Percentiles rank a stretch among this genome's conserved stretches.
Conservation (phyloP, 1,139 yeast genomes). For the Hansenula sp. region DNA sequence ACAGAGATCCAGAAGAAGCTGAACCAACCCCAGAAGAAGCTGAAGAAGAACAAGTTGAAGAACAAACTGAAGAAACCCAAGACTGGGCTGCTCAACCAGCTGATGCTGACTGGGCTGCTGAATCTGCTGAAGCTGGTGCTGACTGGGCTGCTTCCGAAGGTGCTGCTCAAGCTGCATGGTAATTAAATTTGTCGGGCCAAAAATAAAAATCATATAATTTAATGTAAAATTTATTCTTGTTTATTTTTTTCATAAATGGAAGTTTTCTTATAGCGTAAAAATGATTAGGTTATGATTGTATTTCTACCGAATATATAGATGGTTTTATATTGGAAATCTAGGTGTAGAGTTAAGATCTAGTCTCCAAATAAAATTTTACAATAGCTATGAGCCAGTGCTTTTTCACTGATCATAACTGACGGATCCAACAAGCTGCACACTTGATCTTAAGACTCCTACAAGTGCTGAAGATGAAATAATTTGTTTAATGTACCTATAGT, state of each 20-base stretch:
- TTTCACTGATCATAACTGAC: too few relatives aligned
- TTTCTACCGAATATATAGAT: neutral
- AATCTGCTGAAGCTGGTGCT: conserved; percentile 44
- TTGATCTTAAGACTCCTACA: too few relatives aligned
- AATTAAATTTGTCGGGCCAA: conserved; percentile 5
- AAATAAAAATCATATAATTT: conserved; percentile 13
- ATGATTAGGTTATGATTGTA: too few relatives aligned
- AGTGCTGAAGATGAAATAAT: too few relatives aligned
- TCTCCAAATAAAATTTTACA: too few relatives aligned
- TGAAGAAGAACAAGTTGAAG: conserved; percentile 61
- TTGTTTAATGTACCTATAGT: too few relatives aligned
- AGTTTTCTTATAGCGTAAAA: neutral
- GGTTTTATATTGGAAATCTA: neutral
- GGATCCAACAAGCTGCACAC: too few relatives aligned
- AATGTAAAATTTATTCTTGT: conserved; percentile 21
- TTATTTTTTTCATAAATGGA: conserved; percentile 2
- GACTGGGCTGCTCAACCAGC: conserved; percentile 76
- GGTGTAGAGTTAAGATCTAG: too few relatives aligned
- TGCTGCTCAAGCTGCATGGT: conserved; percentile 23
- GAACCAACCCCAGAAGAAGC: conserved; percentile 77
- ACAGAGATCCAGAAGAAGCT: conserved; percentile 99
- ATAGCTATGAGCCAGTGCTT: too few relatives aligned
- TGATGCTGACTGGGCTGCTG: conserved; percentile 76
- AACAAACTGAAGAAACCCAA: conserved; percentile 50
- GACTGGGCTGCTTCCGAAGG: conserved; percentile 29